These are phyloP conservation scores for Combretum micranthum DNA, from an alignment of 345 rosid genomes.

Conservation along the genomic window DNA sequence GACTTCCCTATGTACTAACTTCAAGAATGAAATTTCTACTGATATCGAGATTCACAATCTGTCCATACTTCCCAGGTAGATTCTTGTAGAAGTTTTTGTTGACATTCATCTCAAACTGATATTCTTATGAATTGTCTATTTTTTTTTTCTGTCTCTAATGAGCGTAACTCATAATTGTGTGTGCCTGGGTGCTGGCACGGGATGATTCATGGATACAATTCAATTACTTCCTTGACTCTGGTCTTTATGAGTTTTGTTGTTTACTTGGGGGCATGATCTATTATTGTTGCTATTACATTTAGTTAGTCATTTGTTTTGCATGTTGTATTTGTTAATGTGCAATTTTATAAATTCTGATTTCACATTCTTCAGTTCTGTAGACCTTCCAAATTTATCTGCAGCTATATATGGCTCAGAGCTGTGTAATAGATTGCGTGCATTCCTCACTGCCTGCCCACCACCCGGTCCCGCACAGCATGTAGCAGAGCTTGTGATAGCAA, in stretches of 20 bases:
- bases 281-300: not conserved
- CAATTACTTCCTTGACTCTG: too few relatives aligned
- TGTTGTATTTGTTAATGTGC: conserved; percentile 8
- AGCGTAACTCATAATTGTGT: too few relatives aligned
- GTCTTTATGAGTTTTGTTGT: not conserved
- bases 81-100: not conserved
- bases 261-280: conserved; percentile 1
- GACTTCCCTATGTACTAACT: conserved; percentile 62
- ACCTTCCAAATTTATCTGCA: conserved; percentile 83
- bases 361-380: conserved; percentile 57
- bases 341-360: conserved; percentile 15
- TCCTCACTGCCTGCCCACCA: conserved; percentile 93
- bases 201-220: too few relatives aligned
- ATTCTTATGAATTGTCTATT: too few relatives aligned
- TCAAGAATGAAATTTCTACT: conserved; percentile 77
- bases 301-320: not conserved
- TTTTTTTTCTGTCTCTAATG: too few relatives aligned
- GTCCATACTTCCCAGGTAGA: conserved; percentile 85
- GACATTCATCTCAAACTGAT: too few relatives aligned
- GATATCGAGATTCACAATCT: conserved; percentile 92
- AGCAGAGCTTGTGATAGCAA: conserved; percentile 85
- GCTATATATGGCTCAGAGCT: conserved; percentile 93
- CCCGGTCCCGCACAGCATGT: conserved; percentile 86
- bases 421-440: conserved; percentile 75
- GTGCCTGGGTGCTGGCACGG: too few relatives aligned